Base-by-base conservation (phyloP, 164 flowering plant genomes). In the Stephania japonica region DNA sequence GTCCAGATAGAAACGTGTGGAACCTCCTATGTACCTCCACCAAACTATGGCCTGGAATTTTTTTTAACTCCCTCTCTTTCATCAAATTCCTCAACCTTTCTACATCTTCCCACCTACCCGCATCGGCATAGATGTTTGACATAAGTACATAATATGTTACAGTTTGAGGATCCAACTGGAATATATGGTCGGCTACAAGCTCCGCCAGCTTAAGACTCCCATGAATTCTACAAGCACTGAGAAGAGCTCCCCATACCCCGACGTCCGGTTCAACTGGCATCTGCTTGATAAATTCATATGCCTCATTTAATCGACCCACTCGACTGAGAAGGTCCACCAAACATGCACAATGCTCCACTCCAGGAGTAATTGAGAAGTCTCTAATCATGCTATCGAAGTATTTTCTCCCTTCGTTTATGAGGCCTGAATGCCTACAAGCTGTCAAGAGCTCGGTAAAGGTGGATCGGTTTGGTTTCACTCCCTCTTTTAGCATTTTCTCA, bases 321-420 rank as follows among this genome's bases (percentile, higher is more conserved):
- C 80, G 79, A 69, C 80, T 78, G 26, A 81, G 77, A 68, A 81
- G 83, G 77, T 81, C 83, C 70, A 81, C 83, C 66, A 81, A 71
- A 71, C 81, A 81, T 6, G 79, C 77, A 71, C 75, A 78, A 3
- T 81, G 83, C 73, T 83, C 82, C 18, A 81, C 63, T 7, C 79
- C 72, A 56, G 85, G 84, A 67, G 66, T 68, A 42, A 83, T 81
- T 9, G 56, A 62, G 71, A 77, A 76, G 65, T 75, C 84, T 56
- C 67, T 71, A 23, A 43, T 72, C 86, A 81, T 81, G 80, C 82
- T 73, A 42, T 77, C 61, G 27, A 73, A 79, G 53, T 73, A 67
- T 76, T 66, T 67, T 38, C 63, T 73, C 42, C 84, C 86, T 65
- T 83, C 79, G 44, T 79, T 80, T 14, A 81, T 49, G 8, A 79